A percentile compares a stretch with the other conserved stretches of the same genome.
Conservation (phyloP, 345 rosid species). For the Durio zibethinus region DNA sequence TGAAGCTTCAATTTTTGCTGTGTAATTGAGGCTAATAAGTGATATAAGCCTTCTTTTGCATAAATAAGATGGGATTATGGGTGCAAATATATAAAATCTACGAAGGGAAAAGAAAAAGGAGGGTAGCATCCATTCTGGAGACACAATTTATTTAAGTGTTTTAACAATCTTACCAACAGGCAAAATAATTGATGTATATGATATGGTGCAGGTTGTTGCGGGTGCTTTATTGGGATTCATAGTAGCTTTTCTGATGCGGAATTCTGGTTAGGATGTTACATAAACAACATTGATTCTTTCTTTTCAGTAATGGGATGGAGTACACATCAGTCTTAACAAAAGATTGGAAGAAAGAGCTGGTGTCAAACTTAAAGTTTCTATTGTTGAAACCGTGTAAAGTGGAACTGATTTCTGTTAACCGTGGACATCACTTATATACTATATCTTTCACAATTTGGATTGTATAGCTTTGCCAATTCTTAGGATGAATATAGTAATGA, state of each 20-base stretch:
- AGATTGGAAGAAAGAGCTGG: neutral
- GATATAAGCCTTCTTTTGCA: neutral
- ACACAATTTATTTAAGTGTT: neutral
- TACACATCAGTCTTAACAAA: neutral
- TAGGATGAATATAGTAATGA: too few relatives aligned
- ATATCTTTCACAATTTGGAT: neutral
- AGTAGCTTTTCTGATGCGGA: constrained; percentile 73
- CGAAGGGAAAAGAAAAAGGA: neutral
- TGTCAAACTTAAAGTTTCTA: neutral
- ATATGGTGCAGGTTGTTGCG: constrained; percentile 68
- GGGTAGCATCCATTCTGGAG: neutral
- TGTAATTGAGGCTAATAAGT: neutral
- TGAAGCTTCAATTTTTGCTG: neutral
- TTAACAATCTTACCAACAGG: neutral
- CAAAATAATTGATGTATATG: neutral
- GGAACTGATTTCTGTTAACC: neutral
- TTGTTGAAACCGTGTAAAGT: constrained; percentile 5
- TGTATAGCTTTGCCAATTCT: too few relatives aligned
- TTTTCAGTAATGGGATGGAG: neutral
- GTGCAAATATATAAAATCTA: neutral
- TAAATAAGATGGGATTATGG: neutral
- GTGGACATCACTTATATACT: neutral
- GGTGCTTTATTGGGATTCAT: constrained; percentile 76
- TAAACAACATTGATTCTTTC: neutral
- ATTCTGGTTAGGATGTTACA: constrained; percentile 31